Percentiles rank a stretch among this genome's conserved stretches.
phyloP scores from a whole-genome alignment of 371 early-diverging fungal genomes.

The Apophysomyces trapeziformis region DNA sequence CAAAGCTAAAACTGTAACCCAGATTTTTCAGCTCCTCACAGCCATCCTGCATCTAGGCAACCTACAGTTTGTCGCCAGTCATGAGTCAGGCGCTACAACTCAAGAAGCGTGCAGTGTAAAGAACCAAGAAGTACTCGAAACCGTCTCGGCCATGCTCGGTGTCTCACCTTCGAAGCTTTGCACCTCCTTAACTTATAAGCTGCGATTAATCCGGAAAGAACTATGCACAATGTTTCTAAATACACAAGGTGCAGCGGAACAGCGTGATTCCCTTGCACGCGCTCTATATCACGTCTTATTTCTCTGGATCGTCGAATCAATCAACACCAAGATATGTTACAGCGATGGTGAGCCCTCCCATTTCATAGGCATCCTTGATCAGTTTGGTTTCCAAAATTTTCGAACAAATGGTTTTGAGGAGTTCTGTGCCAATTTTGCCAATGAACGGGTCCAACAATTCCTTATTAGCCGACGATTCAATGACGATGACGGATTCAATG shows the following conservation, averaged over 20 bases:
- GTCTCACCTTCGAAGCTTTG: constrained; percentile 58
- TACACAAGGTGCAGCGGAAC: constrained; percentile 61
- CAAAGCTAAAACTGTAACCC: constrained; percentile 68
- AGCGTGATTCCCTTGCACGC: constrained; percentile 71
- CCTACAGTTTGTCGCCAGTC: constrained; percentile 63
- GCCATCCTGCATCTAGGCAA: constrained; percentile 78
- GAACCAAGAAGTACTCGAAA: constrained; percentile 66
- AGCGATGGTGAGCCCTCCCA: constrained; percentile 63
- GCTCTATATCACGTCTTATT: constrained; percentile 79
- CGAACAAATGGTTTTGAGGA: constrained; percentile 74
- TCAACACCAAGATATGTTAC: constrained; percentile 74
- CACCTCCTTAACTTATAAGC: constrained; percentile 70
- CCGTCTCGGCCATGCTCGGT: constrained; percentile 78
- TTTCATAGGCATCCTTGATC: constrained; percentile 75
- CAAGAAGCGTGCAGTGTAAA: constrained; percentile 52
- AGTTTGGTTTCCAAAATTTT: constrained; percentile 73
- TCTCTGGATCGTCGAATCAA: constrained; percentile 76
- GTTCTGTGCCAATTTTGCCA: constrained; percentile 85
- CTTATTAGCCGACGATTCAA: constrained; percentile 72
- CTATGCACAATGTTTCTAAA: constrained; percentile 83
- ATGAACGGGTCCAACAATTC: constrained; percentile 81
- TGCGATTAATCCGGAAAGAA: constrained; percentile 61
- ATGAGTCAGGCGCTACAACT: constrained; percentile 53
- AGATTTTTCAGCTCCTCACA: constrained; percentile 69
- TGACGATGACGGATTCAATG: constrained; percentile 36